A percentile compares a stretch with the other conserved stretches of the same genome.
Conservation (phyloP, 352 stramenopile genomes). For the Phytophthora syringae region DNA sequence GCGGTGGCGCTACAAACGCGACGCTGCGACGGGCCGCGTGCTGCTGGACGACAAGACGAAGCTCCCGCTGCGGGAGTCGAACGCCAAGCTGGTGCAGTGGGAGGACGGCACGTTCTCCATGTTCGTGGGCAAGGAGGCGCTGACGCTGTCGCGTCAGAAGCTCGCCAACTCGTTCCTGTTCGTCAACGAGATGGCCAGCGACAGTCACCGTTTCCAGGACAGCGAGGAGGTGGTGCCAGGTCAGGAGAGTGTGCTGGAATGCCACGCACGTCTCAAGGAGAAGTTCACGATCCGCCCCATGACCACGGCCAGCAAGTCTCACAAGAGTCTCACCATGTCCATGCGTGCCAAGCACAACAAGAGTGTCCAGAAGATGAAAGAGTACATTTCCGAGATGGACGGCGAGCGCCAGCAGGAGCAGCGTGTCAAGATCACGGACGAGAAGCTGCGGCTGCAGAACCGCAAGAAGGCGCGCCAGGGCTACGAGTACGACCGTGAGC, state of each 20-base stretch:
- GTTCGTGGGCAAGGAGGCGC: conserved; percentile 85
- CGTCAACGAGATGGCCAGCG: conserved; percentile 77
- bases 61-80: conserved; percentile 70
- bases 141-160: conserved; percentile 85
- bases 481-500: conserved; percentile 82
- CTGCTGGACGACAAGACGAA: conserved; percentile 70
- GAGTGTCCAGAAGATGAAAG: conserved; percentile 84
- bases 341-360: conserved; percentile 92
- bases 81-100: conserved; percentile 88
- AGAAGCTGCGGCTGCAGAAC: conserved; percentile 83
- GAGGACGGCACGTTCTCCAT: conserved; percentile 87
- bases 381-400: conserved; percentile 88
- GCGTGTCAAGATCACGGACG: conserved; percentile 86
- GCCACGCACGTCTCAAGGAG: conserved; percentile 77
- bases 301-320: conserved; percentile 83
- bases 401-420: conserved; percentile 85
- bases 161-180: conserved; percentile 90
- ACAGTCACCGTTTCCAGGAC: conserved; percentile 69
- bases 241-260: conserved; percentile 85
- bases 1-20: conserved; percentile 79
- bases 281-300: conserved; percentile 91
- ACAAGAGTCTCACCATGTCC: conserved; percentile 90
- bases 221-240: conserved; percentile 63
- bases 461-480: conserved; percentile 86
- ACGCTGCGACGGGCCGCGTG: conserved; percentile 61